phyloP scores from a whole-genome alignment of 176 grass and related monocot species.

The Ensete glaucum region DNA sequence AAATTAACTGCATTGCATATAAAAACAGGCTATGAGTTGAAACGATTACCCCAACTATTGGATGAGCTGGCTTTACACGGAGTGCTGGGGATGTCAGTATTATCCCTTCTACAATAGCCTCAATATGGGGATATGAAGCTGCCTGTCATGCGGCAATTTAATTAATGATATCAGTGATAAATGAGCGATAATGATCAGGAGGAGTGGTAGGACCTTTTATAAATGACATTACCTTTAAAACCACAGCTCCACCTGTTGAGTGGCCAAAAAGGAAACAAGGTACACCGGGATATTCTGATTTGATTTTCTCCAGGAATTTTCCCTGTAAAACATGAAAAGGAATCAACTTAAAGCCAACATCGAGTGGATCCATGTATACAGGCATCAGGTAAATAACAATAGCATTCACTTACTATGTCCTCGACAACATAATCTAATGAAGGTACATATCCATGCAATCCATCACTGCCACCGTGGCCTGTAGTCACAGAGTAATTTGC shows the following conservation, averaged over 20 bases:
- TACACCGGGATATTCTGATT: slow-evolving; percentile 51
- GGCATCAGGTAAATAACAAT: neutral
- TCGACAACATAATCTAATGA: slow-evolving; percentile 83
- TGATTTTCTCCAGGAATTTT: slow-evolving; percentile 67
- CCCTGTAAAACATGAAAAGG: slow-evolving; percentile 25
- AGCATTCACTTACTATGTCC: slow-evolving; percentile 51
- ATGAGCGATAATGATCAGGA: neutral
- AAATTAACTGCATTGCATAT: neutral
- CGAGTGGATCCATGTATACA: neutral
- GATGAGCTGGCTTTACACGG: slow-evolving; percentile 85
- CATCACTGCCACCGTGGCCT: slow-evolving; percentile 94
- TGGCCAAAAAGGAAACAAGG: slow-evolving; percentile 94
- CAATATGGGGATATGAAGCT: slow-evolving; percentile 62
- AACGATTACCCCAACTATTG: slow-evolving; percentile 80
- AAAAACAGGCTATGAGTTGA: neutral
- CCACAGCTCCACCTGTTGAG: slow-evolving; percentile 85
- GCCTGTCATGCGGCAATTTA: slow-evolving; percentile 37
- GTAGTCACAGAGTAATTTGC: neutral
- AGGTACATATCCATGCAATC: slow-evolving; percentile 93
- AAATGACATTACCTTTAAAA: slow-evolving; percentile 63
- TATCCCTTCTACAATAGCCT: slow-evolving; percentile 67
- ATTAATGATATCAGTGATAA: slow-evolving; percentile 15
- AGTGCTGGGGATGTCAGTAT: slow-evolving; percentile 87
- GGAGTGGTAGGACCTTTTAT: slow-evolving; percentile 13
- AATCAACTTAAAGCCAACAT: neutral